These are phyloP conservation scores for Metschnikowia anglica DNA, from an alignment of 805 yeast species.

Conservation along the genomic window DNA sequence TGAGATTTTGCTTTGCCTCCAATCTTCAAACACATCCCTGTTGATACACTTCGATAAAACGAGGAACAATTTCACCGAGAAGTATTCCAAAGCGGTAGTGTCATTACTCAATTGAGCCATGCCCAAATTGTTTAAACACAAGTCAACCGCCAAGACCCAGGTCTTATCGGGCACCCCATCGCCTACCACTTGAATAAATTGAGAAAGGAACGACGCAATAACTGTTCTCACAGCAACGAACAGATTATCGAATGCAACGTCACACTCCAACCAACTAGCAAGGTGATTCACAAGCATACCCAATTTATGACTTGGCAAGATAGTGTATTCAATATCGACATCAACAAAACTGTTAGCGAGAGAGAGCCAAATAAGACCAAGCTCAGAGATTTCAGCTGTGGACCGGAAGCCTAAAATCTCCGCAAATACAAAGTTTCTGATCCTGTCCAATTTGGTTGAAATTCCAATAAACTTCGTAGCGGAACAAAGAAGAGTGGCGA, in stretches of 20 bases:
- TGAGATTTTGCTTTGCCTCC: slow-evolving; percentile 37
- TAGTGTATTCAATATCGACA: slow-evolving; percentile 34
- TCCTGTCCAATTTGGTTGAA: slow-evolving; percentile 44
- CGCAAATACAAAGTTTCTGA: slow-evolving; percentile 62
- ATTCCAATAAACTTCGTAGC: slow-evolving; percentile 37
- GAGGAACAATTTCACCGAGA: slow-evolving; percentile 45
- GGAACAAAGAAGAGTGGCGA: slow-evolving; percentile 31
- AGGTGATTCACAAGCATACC: slow-evolving; percentile 59
- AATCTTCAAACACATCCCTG: slow-evolving; percentile 7
- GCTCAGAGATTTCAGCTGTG: slow-evolving; percentile 35
- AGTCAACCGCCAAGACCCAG: slow-evolving; percentile 35
- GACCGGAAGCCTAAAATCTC: slow-evolving; percentile 58
- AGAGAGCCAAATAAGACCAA: slow-evolving; percentile 49
- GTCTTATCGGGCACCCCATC: slow-evolving; percentile 31
- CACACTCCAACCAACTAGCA: slow-evolving; percentile 59
- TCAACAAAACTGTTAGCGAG: slow-evolving; percentile 45
- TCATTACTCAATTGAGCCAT: slow-evolving; percentile 39
- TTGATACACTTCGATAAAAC: slow-evolving; percentile 22
- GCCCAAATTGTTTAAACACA: slow-evolving; percentile 47
- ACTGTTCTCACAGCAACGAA: slow-evolving; percentile 54
- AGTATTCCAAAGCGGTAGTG: slow-evolving; percentile 45
- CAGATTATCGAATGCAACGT: slow-evolving; percentile 54
- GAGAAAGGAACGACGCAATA: slow-evolving; percentile 46
- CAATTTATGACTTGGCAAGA: slow-evolving; percentile 63
- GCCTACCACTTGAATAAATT: slow-evolving; percentile 17